phyloP scores from a whole-genome alignment of 192 early-diverging fungal genomes.

The Borealophlyctis nickersoniae region DNA sequence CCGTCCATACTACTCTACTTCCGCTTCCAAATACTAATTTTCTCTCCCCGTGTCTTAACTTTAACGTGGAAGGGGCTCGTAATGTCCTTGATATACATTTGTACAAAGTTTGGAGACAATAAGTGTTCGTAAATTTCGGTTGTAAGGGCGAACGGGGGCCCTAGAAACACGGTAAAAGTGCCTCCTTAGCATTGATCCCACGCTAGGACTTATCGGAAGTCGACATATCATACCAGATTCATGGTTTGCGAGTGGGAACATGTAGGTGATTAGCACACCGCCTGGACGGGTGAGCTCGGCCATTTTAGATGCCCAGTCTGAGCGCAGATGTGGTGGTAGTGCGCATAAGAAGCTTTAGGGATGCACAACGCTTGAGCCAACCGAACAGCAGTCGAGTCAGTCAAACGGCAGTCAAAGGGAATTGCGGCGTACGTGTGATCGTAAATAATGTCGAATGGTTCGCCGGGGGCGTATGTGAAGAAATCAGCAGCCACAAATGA shows the following conservation, averaged over 20 bases:
- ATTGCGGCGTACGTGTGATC: constrained; percentile 70
- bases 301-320: constrained; percentile 64
- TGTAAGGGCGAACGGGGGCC: constrained; percentile 72
- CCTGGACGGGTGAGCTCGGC: constrained; percentile 61
- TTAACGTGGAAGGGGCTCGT: constrained; percentile 1
- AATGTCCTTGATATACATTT: constrained; percentile 14
- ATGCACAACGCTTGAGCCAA: neutral
- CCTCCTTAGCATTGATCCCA: neutral
- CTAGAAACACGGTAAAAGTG: constrained; percentile 7
- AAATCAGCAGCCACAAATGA: constrained; percentile 67
- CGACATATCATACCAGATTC: constrained; percentile 24
- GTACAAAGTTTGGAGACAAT: constrained; percentile 26
- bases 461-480: constrained; percentile 51
- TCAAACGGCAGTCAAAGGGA: no score
- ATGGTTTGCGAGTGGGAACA: constrained; percentile 68
- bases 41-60: constrained; percentile 4
- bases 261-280: constrained; percentile 70
- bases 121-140: constrained; percentile 56
- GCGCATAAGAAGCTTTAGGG: constrained; percentile 86
- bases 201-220: neutral
- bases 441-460: constrained; percentile 66
- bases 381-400: no score
- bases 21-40: constrained; percentile 14
- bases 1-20: no score
- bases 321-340: constrained; percentile 58